Percentiles rank a stretch among this genome's conserved stretches.
Evolutionary conservation across 2,329 filamentous ascomycete species (phyloP).

Genomic region (Fusarium albidum): DNA sequence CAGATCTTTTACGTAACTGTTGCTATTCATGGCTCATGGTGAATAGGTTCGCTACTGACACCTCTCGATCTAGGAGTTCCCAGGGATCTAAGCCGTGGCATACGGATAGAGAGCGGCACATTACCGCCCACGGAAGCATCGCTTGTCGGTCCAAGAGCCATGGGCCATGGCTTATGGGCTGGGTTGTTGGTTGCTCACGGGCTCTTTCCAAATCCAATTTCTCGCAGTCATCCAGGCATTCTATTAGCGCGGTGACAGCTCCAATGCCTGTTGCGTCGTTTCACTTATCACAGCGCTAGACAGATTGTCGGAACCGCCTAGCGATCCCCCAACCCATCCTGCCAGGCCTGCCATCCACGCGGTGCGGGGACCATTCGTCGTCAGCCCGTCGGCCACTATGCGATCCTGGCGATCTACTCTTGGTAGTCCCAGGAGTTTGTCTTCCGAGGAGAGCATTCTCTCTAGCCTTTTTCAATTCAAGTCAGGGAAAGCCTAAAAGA

Average conservation of each 20-base stretch:
- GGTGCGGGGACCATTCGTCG: slow-evolving; percentile 32
- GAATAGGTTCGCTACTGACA: neutral
- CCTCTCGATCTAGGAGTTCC: neutral
- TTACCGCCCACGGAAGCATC: neutral
- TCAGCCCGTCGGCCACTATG: slow-evolving; percentile 23
- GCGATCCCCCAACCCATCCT: slow-evolving; percentile 34
- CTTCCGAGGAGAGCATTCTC: slow-evolving; percentile 2
- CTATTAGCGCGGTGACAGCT: slow-evolving; percentile 39
- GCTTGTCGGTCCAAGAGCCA: neutral
- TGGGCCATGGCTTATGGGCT: neutral
- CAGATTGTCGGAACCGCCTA: slow-evolving; percentile 40
- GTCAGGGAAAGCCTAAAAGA: slow-evolving; percentile 1
- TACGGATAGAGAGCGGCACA: slow-evolving; percentile 12
- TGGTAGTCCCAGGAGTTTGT: slow-evolving; percentile 29
- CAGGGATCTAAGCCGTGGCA: neutral
- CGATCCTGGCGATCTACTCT: slow-evolving; percentile 2
- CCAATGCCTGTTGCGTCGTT: slow-evolving; percentile 35
- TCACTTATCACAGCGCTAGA: slow-evolving; percentile 41
- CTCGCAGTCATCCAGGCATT: slow-evolving; percentile 16
- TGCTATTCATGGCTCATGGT: neutral
- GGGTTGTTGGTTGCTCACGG: neutral
- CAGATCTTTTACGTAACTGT: slow-evolving; percentile 1
- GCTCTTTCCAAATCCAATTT: slow-evolving; percentile 12
- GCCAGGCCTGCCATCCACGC: too few relatives aligned
- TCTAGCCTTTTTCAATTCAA: slow-evolving; percentile 16